Evolutionary conservation across 2,329 filamentous ascomycete genomes (phyloP), one percentile per base, ranked within the genome.

Genomic region (Pseudocercospora pini-densiflorae): DNA sequence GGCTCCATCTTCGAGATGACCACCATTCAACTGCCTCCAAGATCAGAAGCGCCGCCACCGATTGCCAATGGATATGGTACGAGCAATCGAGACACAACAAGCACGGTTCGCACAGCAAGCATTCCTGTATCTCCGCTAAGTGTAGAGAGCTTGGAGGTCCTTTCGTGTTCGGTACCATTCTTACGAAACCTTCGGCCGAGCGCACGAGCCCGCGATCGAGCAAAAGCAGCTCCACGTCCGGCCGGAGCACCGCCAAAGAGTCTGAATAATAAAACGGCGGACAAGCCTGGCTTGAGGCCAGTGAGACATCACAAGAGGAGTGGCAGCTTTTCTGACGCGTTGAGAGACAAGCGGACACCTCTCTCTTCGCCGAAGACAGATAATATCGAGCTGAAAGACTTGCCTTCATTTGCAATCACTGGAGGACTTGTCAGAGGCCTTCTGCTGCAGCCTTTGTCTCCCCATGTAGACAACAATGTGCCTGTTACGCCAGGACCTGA

Each of bases 381-480:
- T 33, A 76, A 78, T 36, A 68, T 75, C 23, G 74, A 76, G 59
- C 59, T 76, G n/a, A 71, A 72, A 60, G 69, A 74, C 21, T 79
- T 89, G 14, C 84, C 90, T 69, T 84, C 89, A 9, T 82, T 89
- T 23, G 88, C 90, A 12, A 90, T 92, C 73, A 89, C 90, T 3
- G 93, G 94, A 9, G 94, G 91, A 70, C 86, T 99, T 43, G 94
- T 98, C 21, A 88, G 94, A 59, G 95, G 95, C 14, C 92, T 93
- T 65, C 77, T 97, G 5, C 87, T 96, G 68, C 92, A 93, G 16
- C 95, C 94, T 1, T 88, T 88, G 0, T 91, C 95, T 67, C 89
- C 94, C 0, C 93, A 92, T 76, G 90, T 97, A 47, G 89, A 94
- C 51, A 81, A 72, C 9, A 66, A 72, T 36, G 68, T 74, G 24